A percentile compares a stretch with the other conserved stretches of the same genome.
Conservation (phyloP, 768 basidiomycete species). For the Amanita thiersii region DNA sequence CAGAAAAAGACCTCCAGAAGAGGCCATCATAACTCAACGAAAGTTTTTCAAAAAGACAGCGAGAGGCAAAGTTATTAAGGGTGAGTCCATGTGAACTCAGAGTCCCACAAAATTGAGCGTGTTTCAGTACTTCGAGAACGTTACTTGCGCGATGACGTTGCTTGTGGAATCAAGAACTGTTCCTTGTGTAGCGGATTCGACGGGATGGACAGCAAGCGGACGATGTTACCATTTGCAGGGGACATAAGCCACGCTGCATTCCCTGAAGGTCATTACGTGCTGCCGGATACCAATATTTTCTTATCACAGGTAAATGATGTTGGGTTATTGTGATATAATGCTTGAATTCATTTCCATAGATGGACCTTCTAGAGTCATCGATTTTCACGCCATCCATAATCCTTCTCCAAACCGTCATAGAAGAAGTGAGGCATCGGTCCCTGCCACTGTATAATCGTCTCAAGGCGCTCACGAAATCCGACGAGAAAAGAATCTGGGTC, state of each 20-base stretch:
- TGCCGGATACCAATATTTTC: slow-evolving; percentile 95
- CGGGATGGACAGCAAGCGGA: not conserved
- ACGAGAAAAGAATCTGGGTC: slow-evolving; percentile 79
- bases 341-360: slow-evolving; percentile 35
- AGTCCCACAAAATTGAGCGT: not conserved
- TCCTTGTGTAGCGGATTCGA: slow-evolving; percentile 37
- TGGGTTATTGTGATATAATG: not conserved
- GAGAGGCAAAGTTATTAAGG: slow-evolving; percentile 88
- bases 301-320: slow-evolving; percentile 63
- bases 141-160: slow-evolving; percentile 88
- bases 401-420: slow-evolving; percentile 89
- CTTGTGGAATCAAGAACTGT: slow-evolving; percentile 76
- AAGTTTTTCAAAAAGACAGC: slow-evolving; percentile 98
- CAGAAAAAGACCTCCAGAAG: slow-evolving; percentile 59
- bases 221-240: slow-evolving; percentile 48
- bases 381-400: slow-evolving; percentile 76
- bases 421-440: slow-evolving; percentile 93
- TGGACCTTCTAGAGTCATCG: slow-evolving; percentile 85
- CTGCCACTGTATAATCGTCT: slow-evolving; percentile 90
- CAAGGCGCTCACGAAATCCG: slow-evolving; percentile 74
- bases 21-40: slow-evolving; percentile 71
- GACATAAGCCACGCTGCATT: slow-evolving; percentile 47
- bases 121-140: slow-evolving; percentile 79
- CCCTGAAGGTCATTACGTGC: slow-evolving; percentile 66
- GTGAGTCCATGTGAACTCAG: slow-evolving; percentile 28